Conservation (phyloP, 2,329 filamentous ascomycete genomes). For the Orbilia blumenaviensis region DNA sequence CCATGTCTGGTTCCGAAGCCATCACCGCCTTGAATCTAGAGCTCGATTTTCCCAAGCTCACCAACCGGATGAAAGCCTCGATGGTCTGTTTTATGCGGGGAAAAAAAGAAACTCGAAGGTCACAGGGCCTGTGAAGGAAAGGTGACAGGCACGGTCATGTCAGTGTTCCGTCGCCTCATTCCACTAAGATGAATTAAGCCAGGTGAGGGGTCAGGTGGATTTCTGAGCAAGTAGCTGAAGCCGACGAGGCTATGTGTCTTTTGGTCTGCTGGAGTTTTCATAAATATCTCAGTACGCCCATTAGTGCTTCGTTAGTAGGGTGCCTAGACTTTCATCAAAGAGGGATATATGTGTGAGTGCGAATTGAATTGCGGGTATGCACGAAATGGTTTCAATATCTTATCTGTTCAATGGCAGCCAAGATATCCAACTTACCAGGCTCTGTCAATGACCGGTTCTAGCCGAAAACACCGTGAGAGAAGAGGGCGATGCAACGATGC, state of each 20-base stretch:
- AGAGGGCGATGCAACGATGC: neutral
- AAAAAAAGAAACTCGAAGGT: constrained; percentile 44
- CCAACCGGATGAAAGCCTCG: neutral
- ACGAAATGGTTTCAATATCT: neutral
- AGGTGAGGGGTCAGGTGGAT: constrained; percentile 29
- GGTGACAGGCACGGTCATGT: constrained; percentile 12
- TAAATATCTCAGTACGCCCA: constrained; percentile 26
- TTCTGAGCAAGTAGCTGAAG: constrained; percentile 9
- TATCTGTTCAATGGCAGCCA: neutral
- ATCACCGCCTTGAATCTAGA: constrained; percentile 22
- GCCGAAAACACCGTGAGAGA: neutral
- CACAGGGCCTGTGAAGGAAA: constrained; percentile 31
- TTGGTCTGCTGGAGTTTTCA: neutral
- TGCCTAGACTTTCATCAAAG: constrained; percentile 5
- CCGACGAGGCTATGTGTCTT: neutral
- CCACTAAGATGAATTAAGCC: constrained; percentile 22
- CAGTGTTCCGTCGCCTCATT: constrained; percentile 20
- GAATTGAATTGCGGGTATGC: constrained; percentile 1
- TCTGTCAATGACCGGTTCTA: constrained; percentile 12
- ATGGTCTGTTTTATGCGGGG: neutral
- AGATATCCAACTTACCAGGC: neutral
- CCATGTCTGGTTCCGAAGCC: constrained; percentile 25
- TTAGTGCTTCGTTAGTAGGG: neutral
- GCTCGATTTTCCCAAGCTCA: neutral
- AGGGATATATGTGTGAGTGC: neutral